These are phyloP conservation scores for Colletotrichum agaves DNA, from an alignment of 2,329 filamentous ascomycete species.

Conservation along the genomic window DNA sequence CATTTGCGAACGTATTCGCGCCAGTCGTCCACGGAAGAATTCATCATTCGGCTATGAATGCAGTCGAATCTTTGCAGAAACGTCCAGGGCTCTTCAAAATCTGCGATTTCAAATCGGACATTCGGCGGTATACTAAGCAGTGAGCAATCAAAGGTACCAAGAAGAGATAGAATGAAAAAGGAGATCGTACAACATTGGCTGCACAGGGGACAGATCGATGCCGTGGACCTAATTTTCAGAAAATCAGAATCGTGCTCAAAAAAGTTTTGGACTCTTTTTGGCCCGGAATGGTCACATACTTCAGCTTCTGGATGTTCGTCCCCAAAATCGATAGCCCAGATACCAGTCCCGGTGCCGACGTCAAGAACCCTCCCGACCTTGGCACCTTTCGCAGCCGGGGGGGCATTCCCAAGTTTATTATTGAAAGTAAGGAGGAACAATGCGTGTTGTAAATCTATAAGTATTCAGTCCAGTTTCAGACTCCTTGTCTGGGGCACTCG, in stretches of 20 bases:
- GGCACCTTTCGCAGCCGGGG: neutral
- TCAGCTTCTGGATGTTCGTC: slow-evolving; percentile 43
- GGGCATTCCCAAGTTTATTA: slow-evolving; percentile 1
- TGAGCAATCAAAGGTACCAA: neutral
- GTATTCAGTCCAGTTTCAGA: too few relatives aligned
- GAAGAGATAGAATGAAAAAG: neutral
- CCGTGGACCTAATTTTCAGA: slow-evolving; percentile 44
- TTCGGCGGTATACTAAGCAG: slow-evolving; percentile 50
- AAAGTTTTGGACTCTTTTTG: too few relatives aligned
- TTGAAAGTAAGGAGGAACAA: slow-evolving; percentile 1
- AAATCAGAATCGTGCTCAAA: neutral
- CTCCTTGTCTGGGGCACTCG: too few relatives aligned
- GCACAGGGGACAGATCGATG: slow-evolving; percentile 43
- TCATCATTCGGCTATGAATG: slow-evolving; percentile 66
- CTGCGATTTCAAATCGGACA: slow-evolving; percentile 52
- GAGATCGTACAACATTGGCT: slow-evolving; percentile 43
- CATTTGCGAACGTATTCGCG: slow-evolving; percentile 60
- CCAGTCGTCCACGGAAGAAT: slow-evolving; percentile 65
- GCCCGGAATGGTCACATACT: neutral
- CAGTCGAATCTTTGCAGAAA: slow-evolving; percentile 61
- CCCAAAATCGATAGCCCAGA: slow-evolving; percentile 47
- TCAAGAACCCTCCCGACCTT: slow-evolving; percentile 41
- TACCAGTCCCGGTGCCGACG: neutral
- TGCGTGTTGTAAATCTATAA: slow-evolving; percentile 11
- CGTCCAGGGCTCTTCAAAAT: slow-evolving; percentile 44